These are phyloP conservation scores for Xylaria grammica DNA, from an alignment of 495 filamentous ascomycete genomes.

Conservation along the genomic window DNA sequence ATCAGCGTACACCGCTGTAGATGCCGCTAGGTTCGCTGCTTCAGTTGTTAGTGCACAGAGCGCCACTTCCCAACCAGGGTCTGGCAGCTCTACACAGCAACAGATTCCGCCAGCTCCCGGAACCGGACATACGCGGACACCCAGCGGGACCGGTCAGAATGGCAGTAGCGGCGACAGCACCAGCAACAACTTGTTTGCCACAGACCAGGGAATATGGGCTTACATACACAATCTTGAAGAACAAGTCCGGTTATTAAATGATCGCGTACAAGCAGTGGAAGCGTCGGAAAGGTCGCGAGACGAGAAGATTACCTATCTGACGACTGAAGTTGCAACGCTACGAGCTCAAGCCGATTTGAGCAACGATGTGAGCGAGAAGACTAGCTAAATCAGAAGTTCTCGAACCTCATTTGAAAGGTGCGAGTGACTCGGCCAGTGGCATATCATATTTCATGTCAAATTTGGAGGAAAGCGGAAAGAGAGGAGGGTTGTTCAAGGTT, in stretches of 20 bases:
- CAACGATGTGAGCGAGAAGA: constrained; percentile 24
- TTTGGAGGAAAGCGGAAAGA: constrained; percentile 22
- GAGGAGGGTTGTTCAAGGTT: constrained; percentile 65
- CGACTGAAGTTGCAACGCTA: constrained; percentile 42
- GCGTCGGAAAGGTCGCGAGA: constrained; percentile 40
- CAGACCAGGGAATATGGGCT: constrained; percentile 51
- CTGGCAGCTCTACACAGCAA: constrained; percentile 33
- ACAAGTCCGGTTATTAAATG: constrained; percentile 47
- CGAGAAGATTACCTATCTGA: constrained; percentile 45
- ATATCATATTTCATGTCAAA: constrained; percentile 18
- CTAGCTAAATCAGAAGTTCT: constrained; percentile 20
- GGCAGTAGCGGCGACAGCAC: constrained; percentile 42
- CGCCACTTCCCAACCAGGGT: constrained; percentile 20
- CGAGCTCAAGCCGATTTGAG: constrained; percentile 38
- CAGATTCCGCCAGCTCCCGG: constrained; percentile 20
- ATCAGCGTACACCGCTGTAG: constrained; percentile 53
- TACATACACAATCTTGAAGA: constrained; percentile 59
- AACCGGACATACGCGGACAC: constrained; percentile 30
- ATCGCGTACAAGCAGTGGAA: constrained; percentile 51
- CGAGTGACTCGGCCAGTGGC: not conserved
- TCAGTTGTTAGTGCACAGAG: constrained; percentile 26
- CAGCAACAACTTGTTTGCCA: constrained; percentile 50
- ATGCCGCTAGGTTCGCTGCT: constrained; percentile 49
- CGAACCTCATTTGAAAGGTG: constrained; percentile 7
- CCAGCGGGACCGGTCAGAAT: constrained; percentile 31